These are phyloP conservation scores for Colletotrichum magnum DNA, from an alignment of 2,329 filamentous ascomycete species.

Conservation along the genomic window DNA sequence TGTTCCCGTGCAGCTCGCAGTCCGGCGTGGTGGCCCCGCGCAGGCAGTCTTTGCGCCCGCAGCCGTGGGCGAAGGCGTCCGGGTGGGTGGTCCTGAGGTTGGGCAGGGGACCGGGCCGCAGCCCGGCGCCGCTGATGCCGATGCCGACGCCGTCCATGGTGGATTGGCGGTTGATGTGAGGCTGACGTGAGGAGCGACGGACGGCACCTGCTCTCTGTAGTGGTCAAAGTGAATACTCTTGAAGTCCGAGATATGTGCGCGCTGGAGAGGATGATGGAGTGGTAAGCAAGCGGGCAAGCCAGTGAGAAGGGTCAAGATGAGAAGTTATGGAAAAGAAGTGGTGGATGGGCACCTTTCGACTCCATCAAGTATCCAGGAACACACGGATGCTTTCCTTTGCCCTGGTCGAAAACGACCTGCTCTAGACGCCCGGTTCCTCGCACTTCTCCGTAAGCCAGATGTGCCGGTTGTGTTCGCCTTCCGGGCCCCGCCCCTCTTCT, in stretches of 20 bases:
- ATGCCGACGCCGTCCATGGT: conserved; percentile 17
- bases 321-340: not conserved
- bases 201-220: conserved; percentile 13
- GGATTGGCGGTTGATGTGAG: not conserved
- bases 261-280: not conserved
- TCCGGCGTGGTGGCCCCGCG: conserved; percentile 19
- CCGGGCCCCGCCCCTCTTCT: not conserved
- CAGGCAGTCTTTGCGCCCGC: conserved; percentile 27
- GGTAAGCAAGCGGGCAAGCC: conserved; percentile 3
- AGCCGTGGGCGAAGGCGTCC: conserved; percentile 12
- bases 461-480: not conserved
- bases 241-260: conserved; percentile 4
- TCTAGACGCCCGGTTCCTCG: not conserved
- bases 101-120: conserved; percentile 16
- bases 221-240: conserved; percentile 6
- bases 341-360: conserved; percentile 12
- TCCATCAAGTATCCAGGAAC: conserved; percentile 13
- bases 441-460: not conserved
- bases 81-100: conserved; percentile 17
- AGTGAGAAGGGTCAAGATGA: not conserved
- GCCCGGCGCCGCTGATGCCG: not conserved
- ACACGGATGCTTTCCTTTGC: conserved; percentile 3
- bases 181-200: conserved; percentile 3
- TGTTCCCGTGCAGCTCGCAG: conserved; percentile 26
- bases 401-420: conserved; percentile 11